phyloP scores from a whole-genome alignment of 2,329 filamentous ascomycete species.

The Boeremia lycopersici region DNA sequence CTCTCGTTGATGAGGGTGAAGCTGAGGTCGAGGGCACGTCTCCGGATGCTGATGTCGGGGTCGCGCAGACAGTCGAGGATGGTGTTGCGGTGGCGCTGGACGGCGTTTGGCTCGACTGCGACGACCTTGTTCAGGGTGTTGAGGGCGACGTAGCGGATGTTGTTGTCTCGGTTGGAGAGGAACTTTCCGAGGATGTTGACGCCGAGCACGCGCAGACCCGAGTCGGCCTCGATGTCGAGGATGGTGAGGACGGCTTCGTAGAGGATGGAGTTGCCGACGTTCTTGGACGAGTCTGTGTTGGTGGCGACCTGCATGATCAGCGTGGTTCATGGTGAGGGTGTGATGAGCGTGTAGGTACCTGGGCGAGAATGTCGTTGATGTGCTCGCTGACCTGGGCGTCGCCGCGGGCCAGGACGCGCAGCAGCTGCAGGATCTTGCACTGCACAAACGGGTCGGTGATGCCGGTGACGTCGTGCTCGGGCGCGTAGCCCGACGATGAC shows the following conservation, averaged over 20 bases:
- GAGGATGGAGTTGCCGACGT: constrained; percentile 96
- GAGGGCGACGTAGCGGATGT: constrained; percentile 96
- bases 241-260: constrained; percentile 98
- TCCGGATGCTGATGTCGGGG: constrained; percentile 95
- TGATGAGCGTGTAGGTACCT: too few relatives aligned
- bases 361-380: constrained; percentile 97
- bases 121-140: constrained; percentile 99
- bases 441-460: constrained; percentile 98
- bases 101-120: constrained; percentile 95
- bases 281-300: constrained; percentile 97
- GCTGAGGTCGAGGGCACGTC: constrained; percentile 93
- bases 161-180: constrained; percentile 97
- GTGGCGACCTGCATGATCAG: constrained; percentile 71
- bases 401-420: constrained; percentile 85
- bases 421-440: constrained; percentile 88
- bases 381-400: constrained; percentile 89
- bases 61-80: constrained; percentile 95
- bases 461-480: constrained; percentile 96
- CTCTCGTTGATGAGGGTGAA: constrained; percentile 98
- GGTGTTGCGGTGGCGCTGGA: constrained; percentile 95
- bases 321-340: too few relatives aligned
- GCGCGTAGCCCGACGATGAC: constrained; percentile 93
- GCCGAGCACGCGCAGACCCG: constrained; percentile 87
- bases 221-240: constrained; percentile 96
- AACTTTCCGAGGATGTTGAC: constrained; percentile 99